Conservation (phyloP, 176 grass and related monocot species). For the Microstegium vimineum region DNA sequence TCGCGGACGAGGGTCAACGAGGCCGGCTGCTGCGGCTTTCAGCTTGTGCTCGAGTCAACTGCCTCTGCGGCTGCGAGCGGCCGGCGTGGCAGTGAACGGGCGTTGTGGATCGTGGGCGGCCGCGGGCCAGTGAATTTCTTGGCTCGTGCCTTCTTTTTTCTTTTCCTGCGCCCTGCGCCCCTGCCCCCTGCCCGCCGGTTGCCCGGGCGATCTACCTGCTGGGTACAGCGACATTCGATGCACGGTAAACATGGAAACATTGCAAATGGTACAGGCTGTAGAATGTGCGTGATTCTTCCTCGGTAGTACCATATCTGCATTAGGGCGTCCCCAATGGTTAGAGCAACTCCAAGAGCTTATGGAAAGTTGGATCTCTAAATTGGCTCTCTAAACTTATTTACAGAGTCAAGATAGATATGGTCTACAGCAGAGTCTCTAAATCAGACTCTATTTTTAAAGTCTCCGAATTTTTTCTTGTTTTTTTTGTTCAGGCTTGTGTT, state of each 20-base stretch:
- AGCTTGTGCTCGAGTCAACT: not conserved
- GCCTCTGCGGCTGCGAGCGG: not conserved
- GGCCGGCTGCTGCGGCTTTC: not conserved
- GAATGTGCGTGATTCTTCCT: not conserved
- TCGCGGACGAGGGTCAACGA: constrained; percentile 17
- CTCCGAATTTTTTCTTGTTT: no score
- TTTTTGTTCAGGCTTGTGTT: no score
- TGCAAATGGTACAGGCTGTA: not conserved
- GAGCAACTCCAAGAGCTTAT: no score
- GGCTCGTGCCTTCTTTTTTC: not conserved
- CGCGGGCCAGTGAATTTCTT: not conserved
- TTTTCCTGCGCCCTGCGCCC: not conserved
- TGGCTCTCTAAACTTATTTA: no score
- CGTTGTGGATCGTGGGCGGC: not conserved
- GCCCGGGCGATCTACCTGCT: not conserved
- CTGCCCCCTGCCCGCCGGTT: no score
- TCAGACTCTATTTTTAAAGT: no score
- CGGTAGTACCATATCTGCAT: no score
- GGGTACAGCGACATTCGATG: not conserved
- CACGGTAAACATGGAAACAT: not conserved
- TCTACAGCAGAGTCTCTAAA: no score
- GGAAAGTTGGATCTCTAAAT: no score
- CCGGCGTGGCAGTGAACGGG: not conserved
- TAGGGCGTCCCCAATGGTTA: no score
- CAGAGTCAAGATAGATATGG: no score